Evolutionary conservation across 2,329 filamentous ascomycete species (phyloP).

Genomic region (Monosporascus cannonballus): DNA sequence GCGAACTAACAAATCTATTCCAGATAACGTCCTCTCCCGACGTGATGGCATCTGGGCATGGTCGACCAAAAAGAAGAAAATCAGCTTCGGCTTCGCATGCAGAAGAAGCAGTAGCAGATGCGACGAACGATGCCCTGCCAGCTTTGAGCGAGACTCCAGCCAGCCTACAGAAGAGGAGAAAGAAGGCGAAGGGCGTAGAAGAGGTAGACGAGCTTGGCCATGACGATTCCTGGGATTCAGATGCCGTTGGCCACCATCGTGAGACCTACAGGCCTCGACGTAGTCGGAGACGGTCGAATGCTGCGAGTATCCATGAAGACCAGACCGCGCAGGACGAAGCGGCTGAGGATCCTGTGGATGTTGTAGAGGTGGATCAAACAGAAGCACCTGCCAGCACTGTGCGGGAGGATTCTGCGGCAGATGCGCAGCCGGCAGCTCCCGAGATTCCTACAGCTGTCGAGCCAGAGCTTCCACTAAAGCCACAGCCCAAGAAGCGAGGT

Average conservation of each 20-base stretch:
- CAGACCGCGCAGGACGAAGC: not conserved
- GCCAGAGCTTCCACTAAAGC: conserved; percentile 5
- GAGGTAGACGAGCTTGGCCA: conserved; percentile 23
- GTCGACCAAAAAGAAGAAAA: not conserved
- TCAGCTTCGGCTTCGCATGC: not conserved
- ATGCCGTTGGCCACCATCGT: conserved; percentile 6
- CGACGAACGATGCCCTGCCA: conserved; percentile 1
- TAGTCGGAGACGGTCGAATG: conserved; percentile 11
- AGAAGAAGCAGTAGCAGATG: conserved; percentile 3
- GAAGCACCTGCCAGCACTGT: not conserved
- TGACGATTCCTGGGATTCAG: conserved; percentile 11
- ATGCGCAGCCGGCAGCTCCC: not conserved
- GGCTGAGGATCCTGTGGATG: not conserved
- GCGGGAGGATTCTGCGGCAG: not conserved
- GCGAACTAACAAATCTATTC: conserved; percentile 5
- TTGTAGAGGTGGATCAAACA: not conserved
- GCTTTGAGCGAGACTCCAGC: conserved; percentile 2
- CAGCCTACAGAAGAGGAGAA: conserved; percentile 13
- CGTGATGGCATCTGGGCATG: conserved; percentile 12
- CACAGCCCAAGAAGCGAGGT: conserved; percentile 23
- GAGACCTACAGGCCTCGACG: conserved; percentile 15
- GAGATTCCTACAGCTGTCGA: conserved; percentile 6
- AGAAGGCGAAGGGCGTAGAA: conserved; percentile 7
- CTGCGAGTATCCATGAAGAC: conserved; percentile 3
- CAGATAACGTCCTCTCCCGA: conserved; percentile 25